Evolutionary conservation across 2,329 filamentous ascomycete genomes (phyloP), one percentile per base, ranked within the genome.

Genomic region (Talaromyces sp.): DNA sequence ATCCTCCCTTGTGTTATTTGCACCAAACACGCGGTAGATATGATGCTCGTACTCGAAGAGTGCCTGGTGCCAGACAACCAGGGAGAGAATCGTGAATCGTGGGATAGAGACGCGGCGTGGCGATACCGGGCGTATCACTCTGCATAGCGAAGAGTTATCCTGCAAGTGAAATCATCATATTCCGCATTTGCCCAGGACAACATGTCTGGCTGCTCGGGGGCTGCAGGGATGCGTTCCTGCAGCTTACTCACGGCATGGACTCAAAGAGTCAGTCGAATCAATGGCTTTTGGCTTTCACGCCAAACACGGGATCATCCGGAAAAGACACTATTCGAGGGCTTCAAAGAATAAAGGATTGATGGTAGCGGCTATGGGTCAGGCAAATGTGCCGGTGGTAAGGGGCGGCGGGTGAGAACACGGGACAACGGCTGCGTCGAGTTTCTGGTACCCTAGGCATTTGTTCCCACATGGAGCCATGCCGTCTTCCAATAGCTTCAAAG

Each of bases 321-420:
- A 34, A 31, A 23, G n/a, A 33, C 44, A 47, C 23, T 27, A 10
- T 27, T 47, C 44, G 44, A 47, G 18, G n/a, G 44, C 44, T 27
- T 47, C n/a, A 9, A 47, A 47, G n/a, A 47, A 47, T 47, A 16
- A 47, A 23, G 18, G 44, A 47, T 27, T 6, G n/a, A 27, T 27
- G 44, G n/a, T 47, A 27, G 44, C 44, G n/a, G 44, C 18, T n/a
- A 47, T 47, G 44, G 18, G 44, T 18, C 44, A 47, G 44, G 44
- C 44, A 47, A 47, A 27, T 47, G 42, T 56, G 61, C 53, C 47
- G 53, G 61, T 56, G 58, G 57, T 47, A 30, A 60, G 57, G 42
- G 30, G 57, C 61, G 61, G 57, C 61, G 61, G 57, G 52, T 59
- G 44, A 31, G 7, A 28, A 31, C 50, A 62, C 61, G 61, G 61